Evolutionary conservation across 441 rosid species (phyloP), one percentile per base, ranked within the genome.

Genomic region (California macrophylla): DNA sequence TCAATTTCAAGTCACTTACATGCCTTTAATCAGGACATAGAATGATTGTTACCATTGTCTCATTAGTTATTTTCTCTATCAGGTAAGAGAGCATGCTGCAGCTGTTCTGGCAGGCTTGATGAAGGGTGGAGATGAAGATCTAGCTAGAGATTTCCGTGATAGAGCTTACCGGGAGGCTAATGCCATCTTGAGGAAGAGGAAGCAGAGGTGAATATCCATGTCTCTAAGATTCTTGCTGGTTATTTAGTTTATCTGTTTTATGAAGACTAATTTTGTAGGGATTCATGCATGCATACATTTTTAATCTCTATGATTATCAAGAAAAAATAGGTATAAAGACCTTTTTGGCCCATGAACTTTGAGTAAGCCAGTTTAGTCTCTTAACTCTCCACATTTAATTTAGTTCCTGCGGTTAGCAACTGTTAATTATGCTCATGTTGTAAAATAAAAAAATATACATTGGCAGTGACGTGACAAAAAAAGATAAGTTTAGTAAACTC

Each of bases 1-100:
- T 47, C 18, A 47, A 16, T 47, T 15, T n/a, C n/a, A 3, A 47
- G 54, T 20, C 21, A 50, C 58, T 18, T 16, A 18, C 58, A 16
- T 20, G 9, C 13, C 28, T 15, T 21, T 9, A 56, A 56, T 9
- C 28, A 56, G 13, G 15, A 56, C 29, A 21, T 10, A 3, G 15
- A 0, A 24, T 56, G 23, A 2, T 52, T 29, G 2, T 66, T 34
- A 18, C 60, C 66, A 67, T 61, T 62, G 26, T 20, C 68, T 73
- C 72, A 69, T 58, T 64, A 69, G 66, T 38, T 70, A 50, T 16
- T 71, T 71, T 71, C 65, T 74, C 74, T 54, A 6, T 72, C 80
- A 94, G 99, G 96, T 94, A 71, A 90, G 99, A 73, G 99, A 94
- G 89, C 99, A 92, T 80, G 94, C 98, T 52, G 98, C 98, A 25